These are phyloP conservation scores for Lipomyces oligophaga DNA, from an alignment of 805 yeast genomes.

Conservation along the genomic window DNA sequence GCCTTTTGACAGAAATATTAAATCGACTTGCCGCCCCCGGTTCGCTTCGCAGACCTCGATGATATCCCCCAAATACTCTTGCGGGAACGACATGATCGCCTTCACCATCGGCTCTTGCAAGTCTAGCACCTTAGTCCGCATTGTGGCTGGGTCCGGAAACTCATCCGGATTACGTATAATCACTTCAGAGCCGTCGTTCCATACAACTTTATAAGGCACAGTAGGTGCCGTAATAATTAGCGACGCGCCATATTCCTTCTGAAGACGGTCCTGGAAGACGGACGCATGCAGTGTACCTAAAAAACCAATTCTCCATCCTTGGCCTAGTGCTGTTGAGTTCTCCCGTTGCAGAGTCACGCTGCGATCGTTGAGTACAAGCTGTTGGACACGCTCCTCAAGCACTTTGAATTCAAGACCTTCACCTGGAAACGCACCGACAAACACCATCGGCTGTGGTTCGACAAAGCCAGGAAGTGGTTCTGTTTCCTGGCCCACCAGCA, in stretches of 20 bases:
- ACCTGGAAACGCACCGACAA: conserved; percentile 96
- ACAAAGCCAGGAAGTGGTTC: conserved; percentile 92
- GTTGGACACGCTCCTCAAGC: conserved; percentile 84
- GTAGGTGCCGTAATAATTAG: conserved; percentile 92
- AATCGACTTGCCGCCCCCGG: conserved; percentile 76
- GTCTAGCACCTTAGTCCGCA: conserved; percentile 45
- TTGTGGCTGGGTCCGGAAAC: conserved; percentile 61
- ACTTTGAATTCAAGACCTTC: conserved; percentile 87
- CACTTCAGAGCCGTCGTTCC: conserved; percentile 57
- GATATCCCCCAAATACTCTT: conserved; percentile 81
- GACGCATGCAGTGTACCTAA: conserved; percentile 93
- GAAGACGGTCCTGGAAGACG: conserved; percentile 86
- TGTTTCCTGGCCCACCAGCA: conserved; percentile 50
- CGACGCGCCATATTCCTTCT: conserved; percentile 90
- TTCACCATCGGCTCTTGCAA: conserved; percentile 84
- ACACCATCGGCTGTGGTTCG: conserved; percentile 95
- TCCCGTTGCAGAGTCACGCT: conserved; percentile 86
- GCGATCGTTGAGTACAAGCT: conserved; percentile 84
- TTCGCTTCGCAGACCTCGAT: conserved; percentile 80
- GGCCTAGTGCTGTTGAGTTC: conserved; percentile 90
- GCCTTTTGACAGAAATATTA: conserved; percentile 71
- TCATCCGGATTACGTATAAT: conserved; percentile 87
- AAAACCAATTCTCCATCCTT: conserved; percentile 97
- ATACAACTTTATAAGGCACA: conserved; percentile 81
- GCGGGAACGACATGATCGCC: conserved; percentile 86